Evolutionary conservation across 371 early-diverging fungal genomes (phyloP), one percentile per base, ranked within the genome.

Genomic region (Circinella umbellata): DNA sequence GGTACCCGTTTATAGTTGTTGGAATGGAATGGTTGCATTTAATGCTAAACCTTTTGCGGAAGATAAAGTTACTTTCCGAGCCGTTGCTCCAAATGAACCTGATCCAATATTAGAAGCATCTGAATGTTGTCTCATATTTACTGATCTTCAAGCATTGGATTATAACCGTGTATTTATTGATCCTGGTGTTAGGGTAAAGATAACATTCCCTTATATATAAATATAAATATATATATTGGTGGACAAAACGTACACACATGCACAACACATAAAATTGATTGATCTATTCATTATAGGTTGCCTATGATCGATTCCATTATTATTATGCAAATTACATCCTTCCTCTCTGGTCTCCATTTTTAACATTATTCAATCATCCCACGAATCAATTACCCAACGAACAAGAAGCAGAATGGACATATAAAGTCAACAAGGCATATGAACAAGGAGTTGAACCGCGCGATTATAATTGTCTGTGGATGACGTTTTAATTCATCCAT

Each of bases 1-100:
- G 1, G 68, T 78, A 13, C 76, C 73, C 14, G 79, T 78, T 11
- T 78, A 73, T 64, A 73, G 74, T 38, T 78, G 79, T 57, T 78
- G 79, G 79, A 73, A 73, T 42, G 79, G 79, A 49, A 72, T 74
- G 72, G 72, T 68, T 13, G 71, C 66, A 10, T 48, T 78, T n/a
- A n/a, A 38, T 36, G 39, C 61, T 15, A 10, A 66, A 8, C 54
- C 66, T 0, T 66, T 49, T 39, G 34, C 46, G 8, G 34, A 74
- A 47, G 34, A 69, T 3, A 38, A 63, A 9, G 57, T 74, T 8
- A 18, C 35, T 9, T 74, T 72, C 60, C 68, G 76, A 4, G 68
- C 76, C 13, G 17, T 76, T 38, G 27, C 64, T 10, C 76, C 76
- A 4, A 54, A 76, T 8, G 69, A 72, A 34, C 66, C 67, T 7